Evolutionary conservation across 805 yeast genomes (phyloP).

Genomic region (Yarrowia hollandica): DNA sequence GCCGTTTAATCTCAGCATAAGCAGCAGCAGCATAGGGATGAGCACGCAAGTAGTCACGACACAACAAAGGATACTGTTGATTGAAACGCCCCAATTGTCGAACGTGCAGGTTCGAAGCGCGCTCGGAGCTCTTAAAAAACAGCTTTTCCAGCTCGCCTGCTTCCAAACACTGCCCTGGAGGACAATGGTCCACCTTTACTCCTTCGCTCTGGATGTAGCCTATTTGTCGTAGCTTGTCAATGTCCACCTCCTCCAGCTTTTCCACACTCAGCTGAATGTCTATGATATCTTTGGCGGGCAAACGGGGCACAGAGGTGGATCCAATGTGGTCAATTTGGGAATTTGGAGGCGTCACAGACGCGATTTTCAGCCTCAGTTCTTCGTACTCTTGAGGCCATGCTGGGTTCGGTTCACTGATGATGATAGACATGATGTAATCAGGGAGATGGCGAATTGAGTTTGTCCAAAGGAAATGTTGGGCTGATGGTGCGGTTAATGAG

Average conservation of each 20-base stretch:
- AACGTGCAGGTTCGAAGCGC: neutral
- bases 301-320: neutral
- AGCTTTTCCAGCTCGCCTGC: neutral
- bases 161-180: neutral
- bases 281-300: constrained; percentile 6
- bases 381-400: neutral
- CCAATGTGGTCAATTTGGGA: constrained; percentile 15
- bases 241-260: neutral
- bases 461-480: too few relatives aligned
- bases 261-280: constrained; percentile 14
- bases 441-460: too few relatives aligned
- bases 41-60: neutral
- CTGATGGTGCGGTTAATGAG: too few relatives aligned
- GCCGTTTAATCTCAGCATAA: neutral
- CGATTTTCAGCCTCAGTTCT: neutral
- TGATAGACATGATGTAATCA: neutral
- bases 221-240: neutral
- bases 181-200: constrained; percentile 9
- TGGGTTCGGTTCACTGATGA: neutral
- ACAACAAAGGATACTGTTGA: constrained; percentile 1
- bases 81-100: neutral
- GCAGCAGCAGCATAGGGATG: constrained; percentile 17
- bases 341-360: neutral
- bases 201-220: neutral
- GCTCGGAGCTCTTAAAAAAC: neutral